These are phyloP conservation scores for Prillingera fragicola DNA, from an alignment of 1,284 basidiomycete genomes.

Conservation along the genomic window DNA sequence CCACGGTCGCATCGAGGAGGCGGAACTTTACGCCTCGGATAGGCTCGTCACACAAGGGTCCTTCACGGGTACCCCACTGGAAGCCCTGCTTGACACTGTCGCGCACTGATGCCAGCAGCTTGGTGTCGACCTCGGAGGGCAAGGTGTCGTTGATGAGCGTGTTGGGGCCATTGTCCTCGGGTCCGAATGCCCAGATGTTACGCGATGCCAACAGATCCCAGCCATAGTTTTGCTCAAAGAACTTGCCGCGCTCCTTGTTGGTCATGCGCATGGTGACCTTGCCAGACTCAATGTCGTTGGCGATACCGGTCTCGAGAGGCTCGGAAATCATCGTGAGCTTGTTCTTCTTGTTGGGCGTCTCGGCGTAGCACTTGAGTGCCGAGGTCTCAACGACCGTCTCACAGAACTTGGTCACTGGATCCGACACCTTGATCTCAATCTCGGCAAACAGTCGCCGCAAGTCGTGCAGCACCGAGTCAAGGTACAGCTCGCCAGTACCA, in stretches of 20 bases:
- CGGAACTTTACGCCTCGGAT: constrained; percentile 99
- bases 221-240: constrained; percentile 93
- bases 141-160: constrained; percentile 92
- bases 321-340: constrained; percentile 97
- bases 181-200: constrained; percentile 99
- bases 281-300: constrained; percentile 88
- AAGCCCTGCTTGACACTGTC: constrained; percentile 98
- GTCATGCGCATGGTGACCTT: constrained; percentile 89
- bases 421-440: constrained; percentile 99
- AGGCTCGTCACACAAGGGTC: constrained; percentile 95
- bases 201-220: constrained; percentile 97
- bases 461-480: constrained; percentile 97
- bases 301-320: constrained; percentile 85
- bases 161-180: constrained; percentile 90
- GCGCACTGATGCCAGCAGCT: constrained; percentile 77
- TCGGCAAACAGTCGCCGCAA: constrained; percentile 86
- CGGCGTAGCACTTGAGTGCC: constrained; percentile 95
- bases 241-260: constrained; percentile 83
- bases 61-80: constrained; percentile 97
- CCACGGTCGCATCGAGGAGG: constrained; percentile 81
- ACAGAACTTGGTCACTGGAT: constrained; percentile 96
- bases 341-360: constrained; percentile 99
- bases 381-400: constrained; percentile 98
- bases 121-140: constrained; percentile 93
- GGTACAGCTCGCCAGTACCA: constrained; percentile 93